Evolutionary conservation across 2,329 filamentous ascomycete species (phyloP).

Genomic region (Fusarium sp.): DNA sequence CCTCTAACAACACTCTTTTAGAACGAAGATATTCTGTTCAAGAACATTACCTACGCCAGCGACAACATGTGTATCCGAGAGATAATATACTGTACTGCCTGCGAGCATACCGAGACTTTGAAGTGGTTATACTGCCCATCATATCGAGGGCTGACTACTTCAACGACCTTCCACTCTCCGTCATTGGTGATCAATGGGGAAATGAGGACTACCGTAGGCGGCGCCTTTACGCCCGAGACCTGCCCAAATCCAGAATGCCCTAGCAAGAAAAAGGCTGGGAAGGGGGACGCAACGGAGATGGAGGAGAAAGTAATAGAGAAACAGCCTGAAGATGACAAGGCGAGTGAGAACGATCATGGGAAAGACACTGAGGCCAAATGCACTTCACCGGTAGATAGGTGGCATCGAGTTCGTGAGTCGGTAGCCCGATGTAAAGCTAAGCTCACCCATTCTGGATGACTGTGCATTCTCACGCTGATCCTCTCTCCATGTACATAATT

Average conservation of each 20-base stretch:
- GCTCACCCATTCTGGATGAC: neutral
- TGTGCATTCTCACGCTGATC: neutral
- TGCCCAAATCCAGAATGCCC: neutral
- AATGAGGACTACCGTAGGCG: neutral
- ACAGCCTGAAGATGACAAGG: neutral
- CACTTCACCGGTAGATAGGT: too few relatives aligned
- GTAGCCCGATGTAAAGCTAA: neutral
- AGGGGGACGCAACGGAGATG: neutral
- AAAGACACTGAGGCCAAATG: neutral
- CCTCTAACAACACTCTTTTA: accelerated
- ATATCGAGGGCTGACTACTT: neutral
- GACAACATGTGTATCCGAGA: neutral
- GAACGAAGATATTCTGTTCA: accelerated
- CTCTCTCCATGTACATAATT: neutral
- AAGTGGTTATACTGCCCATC: neutral
- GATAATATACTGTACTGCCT: neutral
- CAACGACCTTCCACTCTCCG: neutral
- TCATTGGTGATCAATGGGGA: neutral
- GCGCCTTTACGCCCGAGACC: neutral
- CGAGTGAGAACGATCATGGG: neutral
- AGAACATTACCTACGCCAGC: accelerated
- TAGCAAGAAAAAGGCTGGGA: neutral
- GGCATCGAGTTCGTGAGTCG: accelerated
- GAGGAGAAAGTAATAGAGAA: neutral
- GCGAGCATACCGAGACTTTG: neutral